A percentile compares a stretch with the other conserved stretches of the same genome.
These are phyloP conservation scores for Hirschfeldia incana DNA, from an alignment of 345 rosid genomes.

Conservation along the genomic window DNA sequence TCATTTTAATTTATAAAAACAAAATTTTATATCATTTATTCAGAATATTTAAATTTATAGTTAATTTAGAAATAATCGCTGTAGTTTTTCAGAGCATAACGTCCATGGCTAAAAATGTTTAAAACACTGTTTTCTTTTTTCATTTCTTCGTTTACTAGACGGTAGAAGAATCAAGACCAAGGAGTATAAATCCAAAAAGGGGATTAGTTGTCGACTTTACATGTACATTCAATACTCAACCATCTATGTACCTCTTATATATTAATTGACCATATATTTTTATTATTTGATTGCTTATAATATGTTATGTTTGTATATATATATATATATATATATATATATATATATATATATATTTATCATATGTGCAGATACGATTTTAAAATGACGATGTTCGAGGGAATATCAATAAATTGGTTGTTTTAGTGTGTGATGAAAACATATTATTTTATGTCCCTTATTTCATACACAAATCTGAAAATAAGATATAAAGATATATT, in stretches of 20 bases:
- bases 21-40: no score
- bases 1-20: no score
- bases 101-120: no score
- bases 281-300: not conserved
- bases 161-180: constrained; percentile 25
- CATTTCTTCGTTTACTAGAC: constrained; percentile 21
- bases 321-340: not conserved
- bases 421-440: not conserved
- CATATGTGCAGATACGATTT: not conserved
- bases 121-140: no score
- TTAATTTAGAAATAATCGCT: no score
- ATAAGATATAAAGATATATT: not conserved
- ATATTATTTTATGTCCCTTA: not conserved
- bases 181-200: not conserved
- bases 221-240: constrained; percentile 2
- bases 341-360: not conserved
- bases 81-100: no score
- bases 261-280: not conserved
- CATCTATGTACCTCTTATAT: not conserved
- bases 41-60: no score
- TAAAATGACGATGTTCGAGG: not conserved
- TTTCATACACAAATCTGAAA: no score
- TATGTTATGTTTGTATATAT: not conserved
- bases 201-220: constrained; percentile 7
- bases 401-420: not conserved